Evolutionary conservation across 495 filamentous ascomycete genomes (phyloP).

Genomic region (Aspergillus diversus): DNA sequence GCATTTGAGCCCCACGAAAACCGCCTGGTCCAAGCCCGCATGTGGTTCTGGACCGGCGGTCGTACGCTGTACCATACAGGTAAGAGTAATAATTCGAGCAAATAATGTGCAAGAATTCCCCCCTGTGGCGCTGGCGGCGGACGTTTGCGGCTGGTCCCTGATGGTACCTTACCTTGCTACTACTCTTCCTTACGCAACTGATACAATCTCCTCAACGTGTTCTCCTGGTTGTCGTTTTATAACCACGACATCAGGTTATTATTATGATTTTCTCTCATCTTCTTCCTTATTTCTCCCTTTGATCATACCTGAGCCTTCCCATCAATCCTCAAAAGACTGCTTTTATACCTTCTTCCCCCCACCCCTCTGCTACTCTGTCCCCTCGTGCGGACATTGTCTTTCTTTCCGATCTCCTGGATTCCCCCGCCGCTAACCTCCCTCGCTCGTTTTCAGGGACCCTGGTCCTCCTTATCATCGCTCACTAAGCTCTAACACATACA

Average conservation of each 20-base stretch:
- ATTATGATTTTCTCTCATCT: conserved; percentile 13
- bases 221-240: conserved; percentile 21
- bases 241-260: conserved; percentile 8
- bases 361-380: conserved; percentile 8
- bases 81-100: conserved; percentile 13
- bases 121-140: conserved; percentile 21
- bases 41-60: conserved; percentile 2
- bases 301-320: conserved; percentile 11
- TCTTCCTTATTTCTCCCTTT: conserved; percentile 16
- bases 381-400: conserved; percentile 18
- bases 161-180: conserved; percentile 16
- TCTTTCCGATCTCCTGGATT: conserved; percentile 19
- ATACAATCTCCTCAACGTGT: conserved; percentile 20
- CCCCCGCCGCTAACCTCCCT: conserved; percentile 33
- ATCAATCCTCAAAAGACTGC: conserved; percentile 5
- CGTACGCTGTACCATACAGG: conserved; percentile 7
- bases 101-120: conserved; percentile 8
- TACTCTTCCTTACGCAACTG: conserved; percentile 4
- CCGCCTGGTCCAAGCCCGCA: conserved; percentile 12
- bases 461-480: conserved; percentile 4
- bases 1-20: conserved; percentile 18
- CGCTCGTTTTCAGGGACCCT: conserved; percentile 8
- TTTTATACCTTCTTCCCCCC: conserved; percentile 20
- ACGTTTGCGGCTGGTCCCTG: conserved; percentile 14
- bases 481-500: conserved; percentile 7